Base-by-base conservation (phyloP, 2,329 filamentous ascomycete species). In the Fusarium duplospermum region DNA sequence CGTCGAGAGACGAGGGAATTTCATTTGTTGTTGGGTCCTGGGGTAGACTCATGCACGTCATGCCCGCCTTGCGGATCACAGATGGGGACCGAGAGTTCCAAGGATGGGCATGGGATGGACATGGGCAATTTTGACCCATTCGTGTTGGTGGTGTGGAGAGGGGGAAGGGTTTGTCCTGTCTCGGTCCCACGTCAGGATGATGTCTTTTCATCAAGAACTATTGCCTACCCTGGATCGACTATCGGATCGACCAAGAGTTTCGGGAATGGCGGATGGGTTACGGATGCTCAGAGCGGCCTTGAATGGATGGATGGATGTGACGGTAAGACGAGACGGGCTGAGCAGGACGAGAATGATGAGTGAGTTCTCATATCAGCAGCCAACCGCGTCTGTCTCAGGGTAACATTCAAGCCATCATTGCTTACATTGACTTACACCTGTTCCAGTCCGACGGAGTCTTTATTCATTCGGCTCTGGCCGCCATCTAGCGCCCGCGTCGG, bases 1-100 rank as follows among this genome's bases (percentile, higher is more conserved):
- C 16, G n/a, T 35, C 6, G 29, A 36, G 3, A n/a, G 27, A 74
- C 45, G 47, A 62, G 50, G 35, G 45, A 66, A 63, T 47, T 38
- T 24, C 50, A 69, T 72, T 65, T 69, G 65, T 42, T 72, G 33
- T 72, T 72, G 65, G 72, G 62, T 16, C 65, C 69, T 62, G 59
- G 59, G 69, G 65, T 67, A 66, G 54, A 56, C 65, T 74, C 65
- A 75, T 74, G 72, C 72, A 74, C 72, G 73, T 70, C 72, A 74
- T 74, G 72, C 62, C 72, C 69, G 72, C 72, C 69, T 70, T 74
- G 72, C 72, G 72, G 68, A 74, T 59, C 71, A 58, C 33, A 59
- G 29, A 73, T 29, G 36, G 52, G 38, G 71, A 68, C 59, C 40
- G 33, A 54, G 56, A 54, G 67, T 64, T 31, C 50, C 50, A 59